Percentiles rank a stretch among this genome's conserved stretches.
These are phyloP conservation scores for Cordyceps sp. DNA, from an alignment of 2,329 filamentous ascomycete species.

Conservation along the genomic window DNA sequence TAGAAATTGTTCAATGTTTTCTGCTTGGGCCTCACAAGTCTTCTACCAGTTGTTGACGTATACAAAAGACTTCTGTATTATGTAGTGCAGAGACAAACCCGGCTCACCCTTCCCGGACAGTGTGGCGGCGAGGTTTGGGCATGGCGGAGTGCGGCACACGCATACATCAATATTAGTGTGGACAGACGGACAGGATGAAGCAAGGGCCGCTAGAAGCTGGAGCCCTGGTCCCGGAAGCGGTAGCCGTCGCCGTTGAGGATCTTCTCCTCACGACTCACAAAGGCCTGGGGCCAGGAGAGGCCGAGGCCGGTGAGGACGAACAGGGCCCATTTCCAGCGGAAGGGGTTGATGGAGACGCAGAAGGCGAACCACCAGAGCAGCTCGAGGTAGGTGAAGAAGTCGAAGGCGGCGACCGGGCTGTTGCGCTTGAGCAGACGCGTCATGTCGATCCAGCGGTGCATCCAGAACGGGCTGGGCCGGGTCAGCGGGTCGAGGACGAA, in stretches of 20 bases:
- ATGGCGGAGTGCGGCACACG: too few relatives aligned
- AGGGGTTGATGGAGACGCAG: constrained; percentile 63
- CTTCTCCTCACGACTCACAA: constrained; percentile 50
- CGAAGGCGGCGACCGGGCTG: constrained; percentile 61
- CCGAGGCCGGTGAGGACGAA: constrained; percentile 72
- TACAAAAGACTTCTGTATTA: too few relatives aligned
- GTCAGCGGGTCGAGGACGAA: constrained; percentile 67
- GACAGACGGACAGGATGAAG: background rate
- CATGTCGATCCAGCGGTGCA: constrained; percentile 79
- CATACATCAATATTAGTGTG: too few relatives aligned
- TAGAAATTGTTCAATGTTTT: too few relatives aligned
- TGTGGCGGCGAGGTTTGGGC: too few relatives aligned
- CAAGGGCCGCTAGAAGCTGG: background rate
- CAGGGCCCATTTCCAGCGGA: constrained; percentile 76
- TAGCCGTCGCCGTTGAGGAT: constrained; percentile 25
- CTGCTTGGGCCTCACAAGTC: too few relatives aligned
- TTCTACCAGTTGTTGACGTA: too few relatives aligned
- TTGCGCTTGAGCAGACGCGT: constrained; percentile 53
- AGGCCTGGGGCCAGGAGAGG: constrained; percentile 41
- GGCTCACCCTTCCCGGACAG: too few relatives aligned
- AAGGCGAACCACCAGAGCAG: constrained; percentile 76
- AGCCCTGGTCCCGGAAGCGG: background rate
- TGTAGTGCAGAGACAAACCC: too few relatives aligned
- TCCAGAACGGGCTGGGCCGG: constrained; percentile 54
- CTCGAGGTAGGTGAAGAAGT: constrained; percentile 82